phyloP scores from a whole-genome alignment of 169 alveolate genomes.

The Amoebophrya sp. region DNA sequence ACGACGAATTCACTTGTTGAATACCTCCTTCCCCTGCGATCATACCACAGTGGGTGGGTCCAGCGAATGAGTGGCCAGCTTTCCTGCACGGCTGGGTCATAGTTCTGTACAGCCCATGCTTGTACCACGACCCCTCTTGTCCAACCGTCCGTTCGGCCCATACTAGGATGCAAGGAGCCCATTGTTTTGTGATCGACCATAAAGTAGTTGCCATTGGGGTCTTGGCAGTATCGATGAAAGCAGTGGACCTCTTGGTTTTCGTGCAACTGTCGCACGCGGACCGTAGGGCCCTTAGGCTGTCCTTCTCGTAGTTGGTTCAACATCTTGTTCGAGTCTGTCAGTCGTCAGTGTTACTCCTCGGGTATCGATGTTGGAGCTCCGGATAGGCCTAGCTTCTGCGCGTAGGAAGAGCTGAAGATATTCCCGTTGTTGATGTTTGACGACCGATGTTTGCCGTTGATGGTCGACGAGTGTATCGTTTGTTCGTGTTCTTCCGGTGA shows the following conservation, averaged over 20 bases:
- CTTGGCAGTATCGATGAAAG: slow-evolving; percentile 14
- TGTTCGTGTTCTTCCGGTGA: no score
- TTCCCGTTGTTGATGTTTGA: no score
- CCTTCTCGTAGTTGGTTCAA: no score
- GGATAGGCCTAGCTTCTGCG: no score
- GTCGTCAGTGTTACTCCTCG: no score
- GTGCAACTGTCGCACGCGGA: background rate
- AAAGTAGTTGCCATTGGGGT: background rate
- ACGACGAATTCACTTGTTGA: no score
- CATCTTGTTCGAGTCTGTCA: no score
- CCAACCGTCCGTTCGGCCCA: slow-evolving; percentile 22
- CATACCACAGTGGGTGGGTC: slow-evolving; percentile 3
- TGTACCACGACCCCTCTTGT: background rate
- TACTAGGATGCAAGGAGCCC: background rate
- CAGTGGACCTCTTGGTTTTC: background rate
- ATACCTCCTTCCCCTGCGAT: slow-evolving; percentile 6
- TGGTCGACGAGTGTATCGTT: no score
- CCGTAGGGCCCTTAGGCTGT: background rate
- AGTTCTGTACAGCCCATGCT: background rate
- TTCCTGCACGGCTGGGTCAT: slow-evolving; percentile 1
- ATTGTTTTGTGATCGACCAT: slow-evolving; percentile 10
- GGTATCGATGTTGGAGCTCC: no score
- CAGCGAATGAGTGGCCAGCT: background rate
- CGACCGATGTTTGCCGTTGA: no score
- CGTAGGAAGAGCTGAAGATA: no score